Evolutionary conservation across 2,329 filamentous ascomycete species (phyloP).

Genomic region (Diaporthe vexans): DNA sequence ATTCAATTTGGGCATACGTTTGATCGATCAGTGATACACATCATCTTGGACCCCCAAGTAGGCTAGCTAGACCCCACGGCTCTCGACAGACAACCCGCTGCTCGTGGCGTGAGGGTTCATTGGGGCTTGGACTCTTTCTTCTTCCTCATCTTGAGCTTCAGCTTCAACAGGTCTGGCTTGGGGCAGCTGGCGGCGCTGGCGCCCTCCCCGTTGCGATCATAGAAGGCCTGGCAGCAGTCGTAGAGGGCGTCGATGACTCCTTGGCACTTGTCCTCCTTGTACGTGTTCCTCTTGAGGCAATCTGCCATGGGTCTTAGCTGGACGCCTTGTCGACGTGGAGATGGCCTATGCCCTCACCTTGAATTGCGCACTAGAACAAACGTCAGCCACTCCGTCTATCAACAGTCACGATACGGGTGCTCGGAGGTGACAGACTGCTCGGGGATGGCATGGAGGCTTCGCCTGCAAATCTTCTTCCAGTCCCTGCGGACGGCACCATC

Average conservation of each 20-base stretch:
- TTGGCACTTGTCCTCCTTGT: slow-evolving; percentile 87
- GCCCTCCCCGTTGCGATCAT: slow-evolving; percentile 81
- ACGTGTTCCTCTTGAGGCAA: slow-evolving; percentile 87
- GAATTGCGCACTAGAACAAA: slow-evolving; percentile 81
- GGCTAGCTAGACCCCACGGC: background rate
- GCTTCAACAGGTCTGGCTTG: slow-evolving; percentile 80
- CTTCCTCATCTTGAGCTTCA: slow-evolving; percentile 85
- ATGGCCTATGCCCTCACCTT: slow-evolving; percentile 68
- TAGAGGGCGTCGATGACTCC: slow-evolving; percentile 86
- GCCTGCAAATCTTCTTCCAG: slow-evolving; percentile 79
- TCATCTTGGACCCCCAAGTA: background rate
- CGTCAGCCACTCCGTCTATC: slow-evolving; percentile 3
- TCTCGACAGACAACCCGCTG: background rate
- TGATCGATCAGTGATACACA: slow-evolving; percentile 55
- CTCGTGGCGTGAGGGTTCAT: slow-evolving; percentile 10
- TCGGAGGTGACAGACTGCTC: slow-evolving; percentile 73
- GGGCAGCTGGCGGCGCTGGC: slow-evolving; percentile 88
- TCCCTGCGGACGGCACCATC: slow-evolving; percentile 49
- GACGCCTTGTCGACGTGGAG: background rate
- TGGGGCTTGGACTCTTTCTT: slow-evolving; percentile 42
- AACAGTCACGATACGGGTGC: background rate
- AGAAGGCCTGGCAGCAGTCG: slow-evolving; percentile 93
- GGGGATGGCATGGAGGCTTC: slow-evolving; percentile 86
- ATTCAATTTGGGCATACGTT: slow-evolving; percentile 55
- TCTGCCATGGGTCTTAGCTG: slow-evolving; percentile 62